Conservation (phyloP, 2,329 filamentous ascomycete genomes). For the Cladorrhinum sp. region DNA sequence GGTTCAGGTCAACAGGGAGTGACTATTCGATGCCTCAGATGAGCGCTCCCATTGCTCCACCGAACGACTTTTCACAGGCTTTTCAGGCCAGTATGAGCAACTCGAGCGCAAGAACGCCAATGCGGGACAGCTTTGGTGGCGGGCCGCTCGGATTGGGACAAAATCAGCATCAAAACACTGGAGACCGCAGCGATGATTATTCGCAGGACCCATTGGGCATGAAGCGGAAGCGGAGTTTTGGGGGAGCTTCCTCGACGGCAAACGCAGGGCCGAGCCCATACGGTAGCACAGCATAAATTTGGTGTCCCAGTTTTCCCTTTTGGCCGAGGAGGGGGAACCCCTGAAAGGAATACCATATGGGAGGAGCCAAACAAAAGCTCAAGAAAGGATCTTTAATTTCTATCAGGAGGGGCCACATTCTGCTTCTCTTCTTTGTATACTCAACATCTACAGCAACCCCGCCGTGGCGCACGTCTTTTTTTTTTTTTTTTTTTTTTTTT, state of each 20-base stretch:
- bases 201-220: conserved; percentile 31
- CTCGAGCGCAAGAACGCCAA: conserved; percentile 40
- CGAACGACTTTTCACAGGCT: conserved; percentile 51
- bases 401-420: background rate
- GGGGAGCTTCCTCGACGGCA: conserved; percentile 21
- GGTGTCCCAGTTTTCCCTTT: no score
- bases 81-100: conserved; percentile 42
- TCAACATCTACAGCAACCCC: background rate
- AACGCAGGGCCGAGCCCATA: conserved; percentile 20
- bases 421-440: background rate
- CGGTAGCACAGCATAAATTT: conserved; percentile 20
- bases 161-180: conserved; percentile 21
- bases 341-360: background rate
- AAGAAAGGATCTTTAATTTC: background rate
- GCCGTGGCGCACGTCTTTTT: background rate
- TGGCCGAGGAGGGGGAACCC: no score
- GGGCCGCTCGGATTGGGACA: conserved; percentile 29
- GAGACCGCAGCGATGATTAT: conserved; percentile 30
- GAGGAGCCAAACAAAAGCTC: background rate
- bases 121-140: conserved; percentile 44
- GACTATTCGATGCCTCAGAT: conserved; percentile 55
- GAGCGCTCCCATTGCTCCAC: conserved; percentile 52
- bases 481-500: background rate
- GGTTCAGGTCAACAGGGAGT: conserved; percentile 33
- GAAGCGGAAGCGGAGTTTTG: conserved; percentile 41